Base-by-base conservation (phyloP, 2,329 filamentous ascomycete genomes). In the Mycosphaerelloides madeirae region DNA sequence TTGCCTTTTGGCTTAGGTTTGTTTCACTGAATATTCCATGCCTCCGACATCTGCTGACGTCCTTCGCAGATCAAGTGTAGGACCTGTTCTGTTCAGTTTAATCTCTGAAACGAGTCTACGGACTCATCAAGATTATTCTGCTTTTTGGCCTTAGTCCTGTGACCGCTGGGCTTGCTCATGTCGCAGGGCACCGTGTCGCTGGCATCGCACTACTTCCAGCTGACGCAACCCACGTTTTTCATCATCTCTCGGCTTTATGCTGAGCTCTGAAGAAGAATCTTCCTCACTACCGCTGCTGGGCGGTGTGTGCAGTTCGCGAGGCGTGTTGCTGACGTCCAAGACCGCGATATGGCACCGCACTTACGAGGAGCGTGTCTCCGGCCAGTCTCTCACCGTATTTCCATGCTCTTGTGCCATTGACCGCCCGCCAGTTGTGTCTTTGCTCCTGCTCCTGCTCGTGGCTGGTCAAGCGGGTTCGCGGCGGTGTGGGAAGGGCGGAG, bases 101-200 rank as follows among this genome's bases (percentile, higher is more conserved):
- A 52, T 52, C 45, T 50, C 50, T 53, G 48, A 50, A 50, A 53
- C 48, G 41, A 25, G 28, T 35, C 48, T 48, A 53, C 47, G 47
- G 48, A 35, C 28, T 29, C 31, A 43, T 50, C 39, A 44, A 42
- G 47, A 53, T 53, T 53, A 53, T 42, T 40, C 46, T 48, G 19
- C 32, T 52, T 52, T 52, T 52, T 52, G 49, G 22, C 31, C 41
- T 29, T 29, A 7, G 45, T 39, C 34, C 8, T 13, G 15, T 20
- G 41, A 31, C 44, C 44, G 44, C 44, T 47, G 29, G 14, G 44
- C 44, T 47, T 47, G 44, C 44, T 14, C 14, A 47, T 47, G 44
- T 47, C 40, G 16, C 20, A 25, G 6, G 28, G 31, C 40, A 47
- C 40, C 40, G 44, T 47, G 44, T 47, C 44, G 40, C 41, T 36